Base-by-base conservation (phyloP, 805 yeast genomes). In the Saccharomycopsis vini region DNA sequence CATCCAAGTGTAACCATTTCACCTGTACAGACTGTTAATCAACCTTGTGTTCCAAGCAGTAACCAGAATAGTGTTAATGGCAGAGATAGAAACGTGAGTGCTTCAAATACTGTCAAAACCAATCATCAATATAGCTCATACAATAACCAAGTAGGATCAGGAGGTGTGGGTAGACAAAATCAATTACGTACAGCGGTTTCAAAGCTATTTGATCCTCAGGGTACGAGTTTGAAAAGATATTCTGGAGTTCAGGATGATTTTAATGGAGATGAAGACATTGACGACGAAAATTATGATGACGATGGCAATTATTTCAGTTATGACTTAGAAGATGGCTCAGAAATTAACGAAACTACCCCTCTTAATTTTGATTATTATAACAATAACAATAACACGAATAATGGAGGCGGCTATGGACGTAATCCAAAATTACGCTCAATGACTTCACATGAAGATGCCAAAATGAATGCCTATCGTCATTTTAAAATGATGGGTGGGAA, bases 151-250 rank as follows among this genome's bases (percentile, higher is more conserved):
- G 12, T 38, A 13, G n/a, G n/a, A n/a, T 16, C 24, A 12, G n/a
- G 31, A n/a, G 31, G 31, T 13, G n/a, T 13, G n/a, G 31, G n/a
- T 2, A 22, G 6, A 15, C 37, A 21, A 32, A 39, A 44, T 20
- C 76, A 71, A 41, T 61, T 77, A 36, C 60, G 83, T 33, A 76
- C 88, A 2, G 81, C 87, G 1, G 79, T 88, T 0, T 80, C 88
- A 1, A 79, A 79, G 49, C 62, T 82, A 4, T 82, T 83, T 59
- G 90, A 82, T 53, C 72, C 76, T 10, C 80, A 76, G 52, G 88
- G 86, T 1, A 75, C 81, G 0, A 82, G 79, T 38, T 76, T 86
- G 4, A 68, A 89, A 54, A 64, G 88, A 28, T 81, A 82, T 54
- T 79, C 88, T 18, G 84, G 82, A 18, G 73, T 77, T 2, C 82